A percentile compares a stretch with the other conserved stretches of the same genome.
These are phyloP conservation scores for Carex pumila DNA, from an alignment of 176 grass and related monocot species.

Conservation along the genomic window DNA sequence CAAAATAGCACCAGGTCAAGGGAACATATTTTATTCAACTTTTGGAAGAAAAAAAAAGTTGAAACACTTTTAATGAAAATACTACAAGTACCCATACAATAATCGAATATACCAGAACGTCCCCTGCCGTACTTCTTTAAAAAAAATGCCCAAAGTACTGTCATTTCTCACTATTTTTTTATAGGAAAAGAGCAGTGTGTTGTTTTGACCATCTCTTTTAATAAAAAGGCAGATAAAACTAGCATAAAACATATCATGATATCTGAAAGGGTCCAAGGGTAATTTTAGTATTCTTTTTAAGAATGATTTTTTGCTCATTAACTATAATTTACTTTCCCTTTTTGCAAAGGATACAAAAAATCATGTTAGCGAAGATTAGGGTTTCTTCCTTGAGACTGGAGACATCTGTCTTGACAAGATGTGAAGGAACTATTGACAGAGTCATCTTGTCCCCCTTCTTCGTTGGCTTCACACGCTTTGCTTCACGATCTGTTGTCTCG, in stretches of 20 bases:
- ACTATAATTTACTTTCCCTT: not conserved
- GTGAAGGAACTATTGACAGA: constrained; percentile 61
- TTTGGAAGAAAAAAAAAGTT: not conserved
- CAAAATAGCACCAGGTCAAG: constrained; percentile 36
- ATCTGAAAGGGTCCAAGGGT: not conserved
- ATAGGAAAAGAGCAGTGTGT: not conserved
- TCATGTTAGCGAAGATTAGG: constrained; percentile 73
- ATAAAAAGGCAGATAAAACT: not conserved
- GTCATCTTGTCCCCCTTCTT: constrained; percentile 63
- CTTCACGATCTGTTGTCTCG: constrained; percentile 33
- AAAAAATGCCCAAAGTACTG: not conserved
- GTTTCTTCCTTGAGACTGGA: constrained; percentile 77
- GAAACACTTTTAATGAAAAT: not conserved
- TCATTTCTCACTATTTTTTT: too few species aligned
- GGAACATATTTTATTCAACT: not conserved
- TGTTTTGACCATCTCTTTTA: not conserved
- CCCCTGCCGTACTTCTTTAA: not conserved
- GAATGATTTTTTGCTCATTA: not conserved
- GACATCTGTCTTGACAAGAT: constrained; percentile 78
- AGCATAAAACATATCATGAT: not conserved
- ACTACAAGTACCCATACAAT: not conserved
- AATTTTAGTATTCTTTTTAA: not conserved
- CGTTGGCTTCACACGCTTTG: constrained; percentile 35
- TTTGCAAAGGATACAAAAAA: constrained; percentile 86
- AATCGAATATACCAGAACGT: not conserved